Base-by-base conservation (phyloP, 805 yeast species). In the Scheffersomyces stipitis region DNA sequence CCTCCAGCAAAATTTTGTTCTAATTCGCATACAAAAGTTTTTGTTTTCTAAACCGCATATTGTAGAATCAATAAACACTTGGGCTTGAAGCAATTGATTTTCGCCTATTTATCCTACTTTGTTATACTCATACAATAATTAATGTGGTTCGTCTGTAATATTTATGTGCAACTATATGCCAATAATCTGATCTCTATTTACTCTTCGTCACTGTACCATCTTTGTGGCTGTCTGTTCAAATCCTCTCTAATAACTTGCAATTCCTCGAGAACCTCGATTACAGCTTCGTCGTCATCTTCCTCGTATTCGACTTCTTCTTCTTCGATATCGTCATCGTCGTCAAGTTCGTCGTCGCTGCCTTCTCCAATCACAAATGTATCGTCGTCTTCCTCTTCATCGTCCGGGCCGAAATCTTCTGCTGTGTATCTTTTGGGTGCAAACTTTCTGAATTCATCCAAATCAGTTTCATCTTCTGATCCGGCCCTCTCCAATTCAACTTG, bases 321-420 rank as follows among this genome's bases (percentile, higher is more conserved):
- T 9, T 18, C 38, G 5, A 31, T 37, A 24, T 38, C 26, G 20
- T 31, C 33, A 7, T 37, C 31, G 29, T 33, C 47, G 27, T 42
- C 45, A 7, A 30, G 34, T 9, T 35, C 46, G 14, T 36, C 41
- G 4, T 45, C 53, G 7, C 45, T 49, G 18, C 44, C 51, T 20
- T 39, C 37, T 16, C 42, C 51, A 24, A 49, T 47, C 4, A 45
- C 37, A 33, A 45, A 45, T 4, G 46, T 45, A 23, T 47, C 48
- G 26, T 49, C 54, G n/a, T 41, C 52, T 4, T 34, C 42, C 26
- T 30, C 37, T 7, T 7, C 9, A 20, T 20, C 24, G 24, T 7
- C 7, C 7, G 24, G 9, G 7, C 10, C 24, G 24, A 20, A 20
- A 15, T 34, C 32, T 7, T 31, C 33, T 24, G 31, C 28, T 15